Percentiles rank a stretch among this genome's conserved stretches.
Conservation (phyloP, 352 stramenopile species). For the Pilasporangium apinafurcum region DNA sequence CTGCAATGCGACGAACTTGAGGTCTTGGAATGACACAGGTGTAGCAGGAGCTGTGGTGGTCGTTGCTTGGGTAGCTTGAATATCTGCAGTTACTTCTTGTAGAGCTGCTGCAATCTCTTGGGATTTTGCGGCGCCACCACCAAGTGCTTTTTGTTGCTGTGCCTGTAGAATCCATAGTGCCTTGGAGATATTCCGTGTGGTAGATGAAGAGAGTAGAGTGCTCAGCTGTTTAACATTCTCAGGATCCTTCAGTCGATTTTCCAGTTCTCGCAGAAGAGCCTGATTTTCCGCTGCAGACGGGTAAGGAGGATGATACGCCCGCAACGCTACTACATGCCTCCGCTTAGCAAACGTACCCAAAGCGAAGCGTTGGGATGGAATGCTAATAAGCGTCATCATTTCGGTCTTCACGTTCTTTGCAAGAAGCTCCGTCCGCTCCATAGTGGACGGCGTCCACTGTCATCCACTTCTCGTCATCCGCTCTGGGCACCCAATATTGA, state of each 20-base stretch:
- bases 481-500: no score
- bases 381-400: no score
- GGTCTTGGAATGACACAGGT: conserved; percentile 32
- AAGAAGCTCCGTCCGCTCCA: no score
- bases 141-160: background rate
- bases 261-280: conserved; percentile 32
- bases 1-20: conserved; percentile 63
- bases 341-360: no score
- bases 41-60: background rate
- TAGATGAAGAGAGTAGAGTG: conserved; percentile 37
- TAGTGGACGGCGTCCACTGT: no score
- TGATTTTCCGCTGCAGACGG: conserved; percentile 20
- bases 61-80: background rate
- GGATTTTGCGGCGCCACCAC: background rate
- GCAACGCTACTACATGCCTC: no score
- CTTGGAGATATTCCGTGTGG: conserved; percentile 37
- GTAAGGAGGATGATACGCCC: background rate
- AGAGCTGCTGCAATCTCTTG: background rate
- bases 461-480: no score
- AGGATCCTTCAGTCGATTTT: conserved; percentile 26
- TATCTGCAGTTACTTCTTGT: background rate
- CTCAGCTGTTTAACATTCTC: conserved; percentile 22
- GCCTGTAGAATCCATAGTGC: conserved; percentile 23
- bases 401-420: no score
- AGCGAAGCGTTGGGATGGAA: no score